A percentile compares a stretch with the other conserved stretches of the same genome.
Evolutionary conservation across 2,329 filamentous ascomycete species (phyloP).

Genomic region (Rutstroemia sp.): DNA sequence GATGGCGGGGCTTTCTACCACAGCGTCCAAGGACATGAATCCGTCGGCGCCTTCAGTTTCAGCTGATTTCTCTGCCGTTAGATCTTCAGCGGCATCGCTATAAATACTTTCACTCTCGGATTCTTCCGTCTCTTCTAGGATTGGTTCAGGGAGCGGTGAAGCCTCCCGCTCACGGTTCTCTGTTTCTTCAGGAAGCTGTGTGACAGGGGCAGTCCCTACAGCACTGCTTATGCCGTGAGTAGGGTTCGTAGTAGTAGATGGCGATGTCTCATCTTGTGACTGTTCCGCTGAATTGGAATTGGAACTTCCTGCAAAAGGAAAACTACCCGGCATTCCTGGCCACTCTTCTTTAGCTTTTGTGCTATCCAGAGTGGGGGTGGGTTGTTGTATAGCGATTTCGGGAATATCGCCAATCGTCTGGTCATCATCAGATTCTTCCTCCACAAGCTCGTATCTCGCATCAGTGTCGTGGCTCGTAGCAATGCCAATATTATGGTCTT

Average conservation of each 20-base stretch:
- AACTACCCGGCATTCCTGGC: constrained; percentile 46
- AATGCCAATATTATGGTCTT: constrained; percentile 13
- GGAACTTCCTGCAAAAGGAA: constrained; percentile 36
- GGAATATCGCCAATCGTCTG: constrained; percentile 29
- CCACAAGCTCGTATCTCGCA: not conserved
- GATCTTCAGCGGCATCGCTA: constrained; percentile 70
- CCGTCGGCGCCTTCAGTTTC: constrained; percentile 48
- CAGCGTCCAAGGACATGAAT: constrained; percentile 66
- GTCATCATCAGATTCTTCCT: constrained; percentile 3
- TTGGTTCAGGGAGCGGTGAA: constrained; percentile 27
- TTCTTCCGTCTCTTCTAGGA: constrained; percentile 31
- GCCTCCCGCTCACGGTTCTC: constrained; percentile 23
- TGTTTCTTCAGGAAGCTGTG: constrained; percentile 6
- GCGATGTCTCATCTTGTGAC: constrained; percentile 6
- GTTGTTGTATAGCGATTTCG: constrained; percentile 38
- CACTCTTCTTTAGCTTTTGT: constrained; percentile 27
- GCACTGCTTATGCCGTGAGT: constrained; percentile 17
- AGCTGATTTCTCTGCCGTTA: constrained; percentile 36
- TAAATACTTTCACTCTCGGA: constrained; percentile 55
- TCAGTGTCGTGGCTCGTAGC: constrained; percentile 4
- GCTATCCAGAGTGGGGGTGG: constrained; percentile 38
- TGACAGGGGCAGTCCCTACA: constrained; percentile 14
- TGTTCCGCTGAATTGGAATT: constrained; percentile 18
- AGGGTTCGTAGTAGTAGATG: constrained; percentile 10
- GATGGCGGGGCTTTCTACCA: constrained; percentile 51